phyloP scores from a whole-genome alignment of 2,329 filamentous ascomycete species.

The Berkeleyomyces basicola region DNA sequence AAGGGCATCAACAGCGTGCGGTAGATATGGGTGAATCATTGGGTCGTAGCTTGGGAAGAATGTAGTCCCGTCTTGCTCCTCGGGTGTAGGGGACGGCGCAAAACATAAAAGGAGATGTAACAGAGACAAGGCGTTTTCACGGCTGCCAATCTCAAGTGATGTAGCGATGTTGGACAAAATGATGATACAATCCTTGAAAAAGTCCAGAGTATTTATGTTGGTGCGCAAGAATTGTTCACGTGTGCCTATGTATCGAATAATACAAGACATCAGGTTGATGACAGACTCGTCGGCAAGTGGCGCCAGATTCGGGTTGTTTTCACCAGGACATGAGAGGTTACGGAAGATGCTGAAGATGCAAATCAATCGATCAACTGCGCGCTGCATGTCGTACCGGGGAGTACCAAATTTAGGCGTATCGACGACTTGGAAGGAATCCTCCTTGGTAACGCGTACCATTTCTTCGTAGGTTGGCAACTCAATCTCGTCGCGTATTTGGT shows the following conservation, averaged over 20 bases:
- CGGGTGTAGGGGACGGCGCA: slow-evolving; percentile 59
- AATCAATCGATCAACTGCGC: slow-evolving; percentile 71
- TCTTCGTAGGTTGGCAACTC: slow-evolving; percentile 77
- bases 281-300: slow-evolving; percentile 60
- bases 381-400: slow-evolving; percentile 63
- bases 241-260: slow-evolving; percentile 77
- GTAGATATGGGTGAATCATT: slow-evolving; percentile 68
- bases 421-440: slow-evolving; percentile 55
- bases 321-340: slow-evolving; percentile 71
- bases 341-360: slow-evolving; percentile 85
- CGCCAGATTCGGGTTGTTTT: slow-evolving; percentile 46
- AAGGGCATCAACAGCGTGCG: slow-evolving; percentile 73
- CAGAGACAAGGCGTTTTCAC: slow-evolving; percentile 74
- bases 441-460: slow-evolving; percentile 58
- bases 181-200: slow-evolving; percentile 89
- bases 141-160: slow-evolving; percentile 62
- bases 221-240: slow-evolving; percentile 72
- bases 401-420: slow-evolving; percentile 61
- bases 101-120: slow-evolving; percentile 85
- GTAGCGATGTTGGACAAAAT: slow-evolving; percentile 80
- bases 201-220: slow-evolving; percentile 74
- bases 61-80: slow-evolving; percentile 35
- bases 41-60: slow-evolving; percentile 74
- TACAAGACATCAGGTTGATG: slow-evolving; percentile 66
- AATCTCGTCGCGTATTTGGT: slow-evolving; percentile 75